A percentile compares a stretch with the other conserved stretches of the same genome.
Conservation (phyloP, 495 filamentous ascomycete genomes). For the Aspergillus panamensis region DNA sequence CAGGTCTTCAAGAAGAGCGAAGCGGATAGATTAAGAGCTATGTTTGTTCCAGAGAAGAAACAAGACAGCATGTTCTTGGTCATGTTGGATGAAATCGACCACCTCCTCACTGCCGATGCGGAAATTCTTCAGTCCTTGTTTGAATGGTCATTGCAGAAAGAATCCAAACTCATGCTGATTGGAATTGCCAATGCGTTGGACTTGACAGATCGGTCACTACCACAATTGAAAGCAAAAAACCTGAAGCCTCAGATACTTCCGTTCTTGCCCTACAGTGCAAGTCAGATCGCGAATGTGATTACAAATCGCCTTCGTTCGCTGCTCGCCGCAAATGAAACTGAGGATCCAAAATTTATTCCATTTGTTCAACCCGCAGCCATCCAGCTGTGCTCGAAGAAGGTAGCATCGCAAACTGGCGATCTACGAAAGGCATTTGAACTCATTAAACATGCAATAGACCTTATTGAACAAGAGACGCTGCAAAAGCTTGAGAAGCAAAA, state of each 20-base stretch:
- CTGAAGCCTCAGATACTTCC: conserved; percentile 86
- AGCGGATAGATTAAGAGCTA: conserved; percentile 53
- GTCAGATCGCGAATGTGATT: conserved; percentile 85
- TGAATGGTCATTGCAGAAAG: conserved; percentile 80
- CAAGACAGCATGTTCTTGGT: conserved; percentile 61
- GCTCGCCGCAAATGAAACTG: conserved; percentile 46
- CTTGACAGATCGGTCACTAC: conserved; percentile 90
- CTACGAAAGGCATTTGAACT: conserved; percentile 94
- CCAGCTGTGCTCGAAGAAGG: conserved; percentile 88
- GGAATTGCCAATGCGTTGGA: conserved; percentile 97
- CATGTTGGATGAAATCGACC: conserved; percentile 91
- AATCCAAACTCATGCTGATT: conserved; percentile 75
- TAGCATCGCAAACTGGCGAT: conserved; percentile 89
- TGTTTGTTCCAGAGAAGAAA: conserved; percentile 54
- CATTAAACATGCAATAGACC: conserved; percentile 81
- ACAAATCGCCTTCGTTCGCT: conserved; percentile 76
- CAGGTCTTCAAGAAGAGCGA: conserved; percentile 55
- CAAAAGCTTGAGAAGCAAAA: conserved; percentile 41
- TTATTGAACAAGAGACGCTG: conserved; percentile 77
- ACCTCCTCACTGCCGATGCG: conserved; percentile 79
- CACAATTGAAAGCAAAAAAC: conserved; percentile 86
- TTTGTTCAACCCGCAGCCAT: conserved; percentile 93
- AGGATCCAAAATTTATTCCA: conserved; percentile 61
- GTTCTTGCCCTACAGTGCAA: conserved; percentile 86
- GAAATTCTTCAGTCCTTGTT: conserved; percentile 88